Evolutionary conservation across 179 eudicot species (phyloP), one percentile per base, ranked within the genome.

Genomic region (Nepenthes alata): DNA sequence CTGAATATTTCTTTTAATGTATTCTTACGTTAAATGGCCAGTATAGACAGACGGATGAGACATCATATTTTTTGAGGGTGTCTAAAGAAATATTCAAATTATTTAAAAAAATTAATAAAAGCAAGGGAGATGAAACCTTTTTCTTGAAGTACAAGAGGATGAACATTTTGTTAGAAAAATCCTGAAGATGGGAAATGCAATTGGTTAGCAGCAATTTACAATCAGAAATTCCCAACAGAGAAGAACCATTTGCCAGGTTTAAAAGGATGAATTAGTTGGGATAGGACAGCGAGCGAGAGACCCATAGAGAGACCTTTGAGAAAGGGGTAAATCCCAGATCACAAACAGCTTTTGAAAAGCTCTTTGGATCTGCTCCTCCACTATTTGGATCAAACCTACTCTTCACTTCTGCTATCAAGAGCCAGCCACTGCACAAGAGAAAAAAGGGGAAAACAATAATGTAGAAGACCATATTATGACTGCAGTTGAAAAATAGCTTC

Each of bases 351-450:
- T 77, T 78, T 3, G 74, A 62, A 63, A 91, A 91, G 61, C 66
- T 77, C 38, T 78, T 55, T 7, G 98, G 89, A 66, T 91, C 93
- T 65, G 98, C 91, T 70, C 98, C 98, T 50, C 98, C 98, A 3
- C 77, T 91, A 60, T 67, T 85, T 1, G 87, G 85, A 77, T 89
- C 98, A 54, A 89, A 83, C 67, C 98, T 81, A 74, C 98, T 91
- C 78, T 83, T 91, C 61, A 91, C 96, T 78, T 91, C 98, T 11
- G 98, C 96, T 75, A 91, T 91, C 79, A 91, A 70, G 69, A 91
- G 96, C 96, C 96, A 89, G 35, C 98, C 98, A 55, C 96, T 91
- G 79, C 55, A 49, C 6, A 64, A 48, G 61, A 54, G 14, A 52
- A 44, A 14, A 39, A 63, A 3, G 8, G 51, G 1, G 51, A 10